Evolutionary conservation across 2,329 filamentous ascomycete genomes (phyloP).

Genomic region (Hirsutella rhossiliensis): DNA sequence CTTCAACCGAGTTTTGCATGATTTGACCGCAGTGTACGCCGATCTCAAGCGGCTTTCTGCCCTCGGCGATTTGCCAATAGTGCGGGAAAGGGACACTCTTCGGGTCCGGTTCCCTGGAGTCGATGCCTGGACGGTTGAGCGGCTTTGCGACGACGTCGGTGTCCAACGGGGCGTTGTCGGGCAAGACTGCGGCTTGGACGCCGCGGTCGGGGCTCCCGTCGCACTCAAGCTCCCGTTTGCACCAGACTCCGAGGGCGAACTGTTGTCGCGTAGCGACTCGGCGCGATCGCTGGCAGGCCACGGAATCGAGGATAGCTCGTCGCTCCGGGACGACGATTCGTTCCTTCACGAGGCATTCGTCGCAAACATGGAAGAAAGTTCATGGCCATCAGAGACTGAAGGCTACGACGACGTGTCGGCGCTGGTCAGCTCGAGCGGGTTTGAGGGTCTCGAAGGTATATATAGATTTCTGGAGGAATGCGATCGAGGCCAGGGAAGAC

Average conservation of each 20-base stretch:
- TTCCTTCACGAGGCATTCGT: constrained; percentile 27
- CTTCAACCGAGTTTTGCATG: constrained; percentile 77
- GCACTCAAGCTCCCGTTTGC: constrained; percentile 82
- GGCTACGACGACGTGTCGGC: constrained; percentile 40
- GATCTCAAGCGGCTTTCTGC: constrained; percentile 68
- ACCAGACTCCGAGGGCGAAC: constrained; percentile 32
- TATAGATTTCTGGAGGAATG: constrained; percentile 48
- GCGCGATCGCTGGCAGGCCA: constrained; percentile 30
- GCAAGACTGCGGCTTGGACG: constrained; percentile 66
- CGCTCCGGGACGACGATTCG: constrained; percentile 18
- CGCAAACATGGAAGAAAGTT: constrained; percentile 30
- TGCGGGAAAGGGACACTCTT: constrained; percentile 54
- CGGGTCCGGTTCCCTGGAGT: constrained; percentile 86
- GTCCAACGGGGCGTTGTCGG: constrained; percentile 66
- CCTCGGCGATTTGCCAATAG: constrained; percentile 74
- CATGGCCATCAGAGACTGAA: constrained; percentile 35
- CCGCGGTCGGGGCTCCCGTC: constrained; percentile 53
- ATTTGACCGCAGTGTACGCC: constrained; percentile 65
- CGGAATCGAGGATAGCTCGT: constrained; percentile 25
- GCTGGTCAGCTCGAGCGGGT: constrained; percentile 31
- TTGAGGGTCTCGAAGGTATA: constrained; percentile 44
- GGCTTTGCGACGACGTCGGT: constrained; percentile 77
- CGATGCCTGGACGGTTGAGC: constrained; percentile 69
- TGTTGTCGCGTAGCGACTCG: constrained; percentile 37
- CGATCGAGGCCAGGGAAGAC: constrained; percentile 27